Evolutionary conservation across 139 green algal genomes (phyloP).

Genomic region (Micractinium sp.): DNA sequence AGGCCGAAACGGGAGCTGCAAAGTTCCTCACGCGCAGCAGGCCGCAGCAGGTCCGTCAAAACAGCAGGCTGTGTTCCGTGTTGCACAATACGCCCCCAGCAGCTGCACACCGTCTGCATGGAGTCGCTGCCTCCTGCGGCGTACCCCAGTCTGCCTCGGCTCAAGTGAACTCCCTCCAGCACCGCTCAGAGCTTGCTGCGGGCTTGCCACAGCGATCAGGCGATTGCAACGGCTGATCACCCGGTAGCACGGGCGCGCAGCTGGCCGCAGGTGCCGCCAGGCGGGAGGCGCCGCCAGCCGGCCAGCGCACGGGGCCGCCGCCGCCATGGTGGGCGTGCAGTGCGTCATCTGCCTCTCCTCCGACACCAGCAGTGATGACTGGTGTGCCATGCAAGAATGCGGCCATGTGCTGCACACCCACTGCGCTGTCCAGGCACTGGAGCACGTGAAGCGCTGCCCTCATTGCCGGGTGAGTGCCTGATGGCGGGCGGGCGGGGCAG

Average conservation of each 20-base stretch:
- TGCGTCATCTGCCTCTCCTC: constrained; percentile 31
- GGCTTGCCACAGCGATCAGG: too few species aligned
- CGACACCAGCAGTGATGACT: constrained; percentile 30
- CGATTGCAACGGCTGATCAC: too few species aligned
- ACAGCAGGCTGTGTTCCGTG: too few species aligned
- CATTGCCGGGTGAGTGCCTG: constrained; percentile 25
- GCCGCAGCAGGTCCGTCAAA: too few species aligned
- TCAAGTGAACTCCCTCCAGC: too few species aligned
- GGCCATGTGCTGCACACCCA: constrained; percentile 45
- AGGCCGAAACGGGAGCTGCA: too few species aligned
- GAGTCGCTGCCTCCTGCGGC: too few species aligned
- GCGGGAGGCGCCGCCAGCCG: not conserved
- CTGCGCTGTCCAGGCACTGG: constrained; percentile 28
- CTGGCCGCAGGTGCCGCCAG: not conserved
- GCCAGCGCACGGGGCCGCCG: not conserved
- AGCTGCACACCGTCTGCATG: too few species aligned
- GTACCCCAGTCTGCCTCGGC: too few species aligned
- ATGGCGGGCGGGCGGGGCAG: not conserved
- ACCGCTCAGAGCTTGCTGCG: too few species aligned
- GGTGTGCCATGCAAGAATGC: constrained; percentile 27
- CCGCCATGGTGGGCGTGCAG: constrained; percentile 21
- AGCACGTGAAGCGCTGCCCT: constrained; percentile 17
- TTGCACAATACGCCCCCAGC: too few species aligned
- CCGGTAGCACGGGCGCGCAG: not conserved
- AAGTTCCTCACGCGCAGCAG: too few species aligned